Percentiles rank a stretch among this genome's conserved stretches.
Evolutionary conservation across 169 alveolate species (phyloP).

Genomic region (Perkinsus marinus): DNA sequence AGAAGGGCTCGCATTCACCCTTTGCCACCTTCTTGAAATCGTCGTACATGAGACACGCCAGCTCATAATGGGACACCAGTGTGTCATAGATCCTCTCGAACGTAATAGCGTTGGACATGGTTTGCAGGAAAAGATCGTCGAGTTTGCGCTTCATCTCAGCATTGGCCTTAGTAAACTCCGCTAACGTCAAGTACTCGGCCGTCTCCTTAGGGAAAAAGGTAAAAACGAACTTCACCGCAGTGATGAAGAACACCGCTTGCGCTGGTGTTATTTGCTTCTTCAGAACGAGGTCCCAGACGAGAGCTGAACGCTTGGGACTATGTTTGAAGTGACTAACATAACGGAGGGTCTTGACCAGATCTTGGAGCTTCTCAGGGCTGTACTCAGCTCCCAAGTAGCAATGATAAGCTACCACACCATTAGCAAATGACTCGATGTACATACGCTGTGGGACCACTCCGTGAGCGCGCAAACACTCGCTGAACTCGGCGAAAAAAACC

Average conservation of each 20-base stretch:
- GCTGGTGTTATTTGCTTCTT: not conserved
- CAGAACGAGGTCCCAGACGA: constrained; percentile 3
- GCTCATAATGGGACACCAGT: not conserved
- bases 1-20: not conserved
- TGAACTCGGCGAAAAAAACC: not conserved
- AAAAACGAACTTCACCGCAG: not conserved
- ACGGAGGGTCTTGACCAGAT: not conserved
- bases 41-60: not conserved
- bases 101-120: constrained; percentile 7
- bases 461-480: not conserved
- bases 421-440: constrained; percentile 12
- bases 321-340: constrained; percentile 1
- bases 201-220: not conserved
- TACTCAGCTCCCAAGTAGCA: not conserved
- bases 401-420: constrained; percentile 10
- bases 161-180: not conserved
- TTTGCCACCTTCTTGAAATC: not conserved
- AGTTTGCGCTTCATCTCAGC: not conserved
- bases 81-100: not conserved
- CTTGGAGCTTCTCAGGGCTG: not conserved
- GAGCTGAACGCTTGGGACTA: not conserved
- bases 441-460: constrained; percentile 1
- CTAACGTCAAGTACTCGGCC: not conserved
- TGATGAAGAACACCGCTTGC: not conserved
- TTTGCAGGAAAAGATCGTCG: not conserved